phyloP scores from a whole-genome alignment of 2,329 filamentous ascomycete species.

The Scedosporium dehoogii region DNA sequence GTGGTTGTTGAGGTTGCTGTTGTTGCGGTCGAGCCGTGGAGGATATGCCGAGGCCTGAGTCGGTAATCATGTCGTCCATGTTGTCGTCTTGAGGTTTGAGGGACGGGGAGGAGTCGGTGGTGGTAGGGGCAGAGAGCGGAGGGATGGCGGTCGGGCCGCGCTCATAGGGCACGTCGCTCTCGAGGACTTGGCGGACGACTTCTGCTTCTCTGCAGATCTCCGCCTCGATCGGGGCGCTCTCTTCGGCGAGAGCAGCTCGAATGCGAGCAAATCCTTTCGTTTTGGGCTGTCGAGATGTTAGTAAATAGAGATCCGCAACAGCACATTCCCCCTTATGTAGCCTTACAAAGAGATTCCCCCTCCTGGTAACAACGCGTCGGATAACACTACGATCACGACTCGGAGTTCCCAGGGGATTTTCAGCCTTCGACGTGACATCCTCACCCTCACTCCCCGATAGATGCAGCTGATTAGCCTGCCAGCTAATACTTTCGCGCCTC shows the following conservation, averaged over 20 bases:
- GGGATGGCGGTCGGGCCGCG: slow-evolving; percentile 26
- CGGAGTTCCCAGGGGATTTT: slow-evolving; percentile 29
- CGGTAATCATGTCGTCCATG: slow-evolving; percentile 60
- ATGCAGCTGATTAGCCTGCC: slow-evolving; percentile 81
- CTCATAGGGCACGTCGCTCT: slow-evolving; percentile 65
- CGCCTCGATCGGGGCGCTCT: slow-evolving; percentile 75
- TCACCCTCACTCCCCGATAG: slow-evolving; percentile 64
- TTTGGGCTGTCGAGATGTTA: slow-evolving; percentile 59
- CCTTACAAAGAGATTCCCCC: slow-evolving; percentile 78
- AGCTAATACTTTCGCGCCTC: slow-evolving; percentile 78
- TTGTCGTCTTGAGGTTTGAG: slow-evolving; percentile 59
- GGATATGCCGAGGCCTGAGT: slow-evolving; percentile 33
- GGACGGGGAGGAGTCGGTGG: slow-evolving; percentile 59
- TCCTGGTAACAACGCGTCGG: slow-evolving; percentile 69
- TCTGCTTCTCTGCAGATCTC: slow-evolving; percentile 88
- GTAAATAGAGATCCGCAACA: slow-evolving; percentile 7
- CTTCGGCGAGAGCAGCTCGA: slow-evolving; percentile 78
- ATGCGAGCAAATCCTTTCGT: slow-evolving; percentile 94
- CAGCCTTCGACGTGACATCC: slow-evolving; percentile 45
- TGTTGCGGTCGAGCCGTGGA: not conserved
- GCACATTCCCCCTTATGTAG: slow-evolving; percentile 9
- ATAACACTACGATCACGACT: slow-evolving; percentile 62
- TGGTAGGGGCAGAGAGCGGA: slow-evolving; percentile 38
- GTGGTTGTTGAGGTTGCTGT: not conserved
- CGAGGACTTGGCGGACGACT: slow-evolving; percentile 88